Percentiles rank a stretch among this genome's conserved stretches.
Evolutionary conservation across 2,329 filamentous ascomycete genomes (phyloP).

Genomic region (Nothopassalora personata): DNA sequence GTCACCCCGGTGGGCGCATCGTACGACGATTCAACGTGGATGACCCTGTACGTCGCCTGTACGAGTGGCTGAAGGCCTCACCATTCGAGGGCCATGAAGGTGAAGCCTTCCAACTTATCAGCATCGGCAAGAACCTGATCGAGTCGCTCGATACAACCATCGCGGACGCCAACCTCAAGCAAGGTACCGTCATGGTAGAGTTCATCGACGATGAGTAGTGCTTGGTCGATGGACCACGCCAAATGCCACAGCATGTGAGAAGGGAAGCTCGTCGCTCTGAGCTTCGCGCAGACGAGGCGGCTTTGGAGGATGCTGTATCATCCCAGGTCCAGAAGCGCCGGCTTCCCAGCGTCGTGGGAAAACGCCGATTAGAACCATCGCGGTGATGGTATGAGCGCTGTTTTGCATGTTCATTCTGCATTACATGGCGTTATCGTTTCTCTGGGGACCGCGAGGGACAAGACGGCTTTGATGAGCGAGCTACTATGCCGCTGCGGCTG

Average conservation of each 20-base stretch:
- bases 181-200: constrained; percentile 93
- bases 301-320: too few species aligned
- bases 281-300: too few species aligned
- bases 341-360: too few species aligned
- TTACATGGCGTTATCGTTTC: neutral
- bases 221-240: neutral
- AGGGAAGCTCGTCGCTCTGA: too few species aligned
- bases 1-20: constrained; percentile 75
- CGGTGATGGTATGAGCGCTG: too few species aligned
- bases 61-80: constrained; percentile 92
- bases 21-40: constrained; percentile 76
- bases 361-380: too few species aligned
- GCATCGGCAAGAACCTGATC: constrained; percentile 81
- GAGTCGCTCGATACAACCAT: constrained; percentile 66
- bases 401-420: neutral
- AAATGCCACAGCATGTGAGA: neutral
- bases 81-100: constrained; percentile 68
- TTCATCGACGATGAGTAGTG: constrained; percentile 44
- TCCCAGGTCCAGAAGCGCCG: too few species aligned
- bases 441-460: neutral
- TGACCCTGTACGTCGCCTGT: constrained; percentile 76
- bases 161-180: constrained; percentile 77
- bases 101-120: constrained; percentile 78
- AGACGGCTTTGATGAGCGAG: neutral
- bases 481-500: neutral